Conservation (phyloP, 2,329 filamentous ascomycete genomes). For the Cytospora paraplurivora region DNA sequence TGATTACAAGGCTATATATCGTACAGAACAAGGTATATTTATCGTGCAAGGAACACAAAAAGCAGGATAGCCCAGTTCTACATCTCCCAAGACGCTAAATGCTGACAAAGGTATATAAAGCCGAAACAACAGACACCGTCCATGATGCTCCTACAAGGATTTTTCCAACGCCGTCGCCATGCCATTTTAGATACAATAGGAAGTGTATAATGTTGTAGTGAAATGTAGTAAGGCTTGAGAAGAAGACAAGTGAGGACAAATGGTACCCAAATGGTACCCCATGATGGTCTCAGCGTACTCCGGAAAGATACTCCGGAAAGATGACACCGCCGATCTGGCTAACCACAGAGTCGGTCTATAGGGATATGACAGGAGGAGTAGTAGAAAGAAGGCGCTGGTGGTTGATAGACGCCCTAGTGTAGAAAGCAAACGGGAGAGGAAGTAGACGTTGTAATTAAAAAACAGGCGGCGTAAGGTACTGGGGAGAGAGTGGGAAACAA, state of each 20-base stretch:
- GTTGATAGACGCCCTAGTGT: background rate
- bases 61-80: background rate
- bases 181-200: constrained; percentile 3
- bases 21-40: background rate
- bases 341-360: background rate
- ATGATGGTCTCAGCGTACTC: background rate
- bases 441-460: background rate
- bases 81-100: background rate
- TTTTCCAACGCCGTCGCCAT: constrained; percentile 13
- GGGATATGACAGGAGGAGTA: background rate
- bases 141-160: constrained; percentile 1
- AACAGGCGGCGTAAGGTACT: background rate
- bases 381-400: background rate
- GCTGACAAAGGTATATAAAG: background rate
- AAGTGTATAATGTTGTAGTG: background rate
- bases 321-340: background rate
- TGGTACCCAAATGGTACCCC: background rate
- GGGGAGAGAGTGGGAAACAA: background rate
- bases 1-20: background rate
- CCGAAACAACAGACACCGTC: constrained; percentile 1
- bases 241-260: background rate
- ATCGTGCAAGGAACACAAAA: background rate
- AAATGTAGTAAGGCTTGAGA: background rate
- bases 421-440: background rate
- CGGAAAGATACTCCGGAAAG: background rate